Base-by-base conservation (phyloP, 306 rosid genomes). In the Casuarina equisetifolia region DNA sequence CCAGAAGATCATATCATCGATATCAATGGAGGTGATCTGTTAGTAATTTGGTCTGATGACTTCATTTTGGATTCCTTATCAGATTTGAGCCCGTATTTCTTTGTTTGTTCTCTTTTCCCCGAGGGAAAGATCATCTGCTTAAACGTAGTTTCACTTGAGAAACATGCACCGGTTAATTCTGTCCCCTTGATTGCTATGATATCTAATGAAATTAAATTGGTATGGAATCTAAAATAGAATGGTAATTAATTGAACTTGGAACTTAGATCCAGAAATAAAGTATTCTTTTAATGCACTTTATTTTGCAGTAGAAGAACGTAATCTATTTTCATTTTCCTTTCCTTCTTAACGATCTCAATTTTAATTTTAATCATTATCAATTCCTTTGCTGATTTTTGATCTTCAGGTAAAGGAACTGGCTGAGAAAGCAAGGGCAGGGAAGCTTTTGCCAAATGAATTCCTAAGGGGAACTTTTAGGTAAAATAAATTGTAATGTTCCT, bases 391-490 rank as follows among this genome's bases (percentile, higher is more conserved):
- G 38, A 67, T 81, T 40, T 50, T 70, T 75, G 59, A 61, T 48
- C 62, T 78, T 79, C 80, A 95, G 99, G 87, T 92, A 75, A 95
- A 95, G 86, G 97, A 95, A 80, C 83, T 95, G 43, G 99, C 97
- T 58, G 91, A 87, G 76, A 95, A 91, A 86, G 99, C 99, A 44
- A 92, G 99, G 42, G 63, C 82, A 16, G 97, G 97, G 82, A 95
- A 91, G 88, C 93, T 95, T 78, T 86, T 46, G 83, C 99, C 99
- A 36, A 85, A 89, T 66, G 97, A 95, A 80, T 95, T 95, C 87
- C 99, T 86, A 81, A 97, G 99, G 70, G 99, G 99, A 38, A 91
- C 94, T 74, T 95, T 95, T 84, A 92, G 99, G 99, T 95, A 86
- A 86, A 86, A 74, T 64, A 79, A 80, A 40, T 70, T 84, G 45